Evolutionary conservation across 371 early-diverging fungal species (phyloP), one percentile per base, ranked within the genome.

Genomic region (Mortierella sp.): DNA sequence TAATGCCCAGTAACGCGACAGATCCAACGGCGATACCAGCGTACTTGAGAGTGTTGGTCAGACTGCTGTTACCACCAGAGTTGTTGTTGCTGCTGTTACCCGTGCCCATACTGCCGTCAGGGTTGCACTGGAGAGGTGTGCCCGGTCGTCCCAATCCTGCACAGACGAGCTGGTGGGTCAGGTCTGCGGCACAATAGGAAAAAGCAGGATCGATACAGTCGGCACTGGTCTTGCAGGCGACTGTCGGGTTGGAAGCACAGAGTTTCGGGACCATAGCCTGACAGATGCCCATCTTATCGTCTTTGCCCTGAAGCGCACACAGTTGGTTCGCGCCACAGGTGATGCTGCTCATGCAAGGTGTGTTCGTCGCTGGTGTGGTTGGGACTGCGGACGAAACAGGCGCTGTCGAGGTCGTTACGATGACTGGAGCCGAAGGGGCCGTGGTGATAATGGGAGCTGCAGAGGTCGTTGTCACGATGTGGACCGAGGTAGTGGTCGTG

Each of bases 21-120:
- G 47, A 34, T n/a, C 75, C 75, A 5, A 75, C 60, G 12, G 46
- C 75, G 46, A 75, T 75, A 43, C 75, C 75, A 1, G 75, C 75
- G 46, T 75, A 75, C 42, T 47, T 67, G 23, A 75, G 48, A 0
- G 72, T 64, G 3, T 37, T 51, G 4, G 23, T 52, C 32, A 72
- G 19, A 21, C 14, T 66, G 30, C 39, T 46, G 15, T 31, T 42
- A 23, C 27, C 30, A 7, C 34, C 32, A 11, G 50, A 24, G 6
- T 39, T 32, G 23, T 14, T 37, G 39, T 42, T 34, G n/a, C 26
- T 21, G 30, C 54, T 28, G 2, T 14, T 31, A 7, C 19, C 15
- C 7, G 27, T 42, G 15, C 37, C 48, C 19, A 4, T 17, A 23
- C 2, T 23, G 21, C 42, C 32, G 21, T 0, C 28, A 11, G 28